Conservation (phyloP, 2,329 filamentous ascomycete genomes). For the Sporothrix globosa region DNA sequence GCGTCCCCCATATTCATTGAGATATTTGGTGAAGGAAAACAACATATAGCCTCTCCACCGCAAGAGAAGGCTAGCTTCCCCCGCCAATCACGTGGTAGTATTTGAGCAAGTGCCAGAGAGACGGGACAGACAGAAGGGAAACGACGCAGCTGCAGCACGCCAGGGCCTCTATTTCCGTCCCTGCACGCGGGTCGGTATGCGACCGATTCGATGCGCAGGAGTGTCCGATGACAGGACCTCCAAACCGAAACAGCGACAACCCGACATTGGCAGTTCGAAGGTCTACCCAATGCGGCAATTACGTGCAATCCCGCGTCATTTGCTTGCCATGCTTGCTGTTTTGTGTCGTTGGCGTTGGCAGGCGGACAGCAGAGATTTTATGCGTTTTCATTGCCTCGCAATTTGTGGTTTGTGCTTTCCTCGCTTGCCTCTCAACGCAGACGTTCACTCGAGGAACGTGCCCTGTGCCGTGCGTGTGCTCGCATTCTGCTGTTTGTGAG, state of each 20-base stretch:
- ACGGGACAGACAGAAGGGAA: conserved; percentile 13
- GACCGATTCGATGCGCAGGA: conserved; percentile 6
- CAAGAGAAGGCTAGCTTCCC: neutral
- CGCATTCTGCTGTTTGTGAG: neutral
- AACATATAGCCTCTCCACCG: neutral
- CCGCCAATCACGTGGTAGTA: conserved; percentile 25
- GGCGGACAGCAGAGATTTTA: conserved; percentile 3
- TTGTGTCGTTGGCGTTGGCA: neutral
- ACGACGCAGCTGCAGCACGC: neutral
- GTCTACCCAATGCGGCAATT: conserved; percentile 9
- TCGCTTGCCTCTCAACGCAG: conserved; percentile 1
- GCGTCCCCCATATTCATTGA: conserved; percentile 4
- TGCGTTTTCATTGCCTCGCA: neutral
- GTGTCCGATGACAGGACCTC: conserved; percentile 21
- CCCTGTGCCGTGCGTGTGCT: neutral
- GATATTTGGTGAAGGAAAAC: neutral
- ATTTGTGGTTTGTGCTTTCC: neutral
- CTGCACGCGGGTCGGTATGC: neutral
- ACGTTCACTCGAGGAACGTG: neutral
- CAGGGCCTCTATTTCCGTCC: neutral
- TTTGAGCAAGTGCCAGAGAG: conserved; percentile 26
- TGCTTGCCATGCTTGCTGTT: neutral
- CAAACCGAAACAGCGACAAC: neutral
- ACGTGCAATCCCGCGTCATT: neutral
- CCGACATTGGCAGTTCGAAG: neutral